Conservation (phyloP, 768 basidiomycete genomes). For the Boletus reticuloceps region DNA sequence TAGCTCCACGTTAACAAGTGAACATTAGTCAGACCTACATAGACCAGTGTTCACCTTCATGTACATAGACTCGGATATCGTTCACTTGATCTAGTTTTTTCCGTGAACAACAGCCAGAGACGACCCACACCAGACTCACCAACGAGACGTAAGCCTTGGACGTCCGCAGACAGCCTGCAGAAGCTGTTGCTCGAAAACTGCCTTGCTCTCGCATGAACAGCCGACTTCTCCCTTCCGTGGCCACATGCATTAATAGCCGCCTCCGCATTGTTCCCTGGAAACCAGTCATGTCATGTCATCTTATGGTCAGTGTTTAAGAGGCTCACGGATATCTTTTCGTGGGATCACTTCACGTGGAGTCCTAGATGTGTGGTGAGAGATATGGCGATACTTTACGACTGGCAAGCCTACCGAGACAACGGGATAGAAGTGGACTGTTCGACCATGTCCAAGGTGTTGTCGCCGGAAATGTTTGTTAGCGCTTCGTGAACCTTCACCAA, state of each 20-base stretch:
- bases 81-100: constrained; percentile 18
- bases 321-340: constrained; percentile 31
- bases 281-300: background rate
- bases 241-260: background rate
- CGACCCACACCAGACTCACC: background rate
- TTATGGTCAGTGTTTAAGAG: background rate
- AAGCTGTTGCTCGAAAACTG: background rate
- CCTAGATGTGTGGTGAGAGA: background rate
- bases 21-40: background rate
- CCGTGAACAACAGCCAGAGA: background rate
- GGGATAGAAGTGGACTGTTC: background rate
- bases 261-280: background rate
- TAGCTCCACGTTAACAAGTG: background rate
- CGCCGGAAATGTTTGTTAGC: background rate
- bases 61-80: constrained; percentile 55
- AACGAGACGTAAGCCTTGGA: background rate
- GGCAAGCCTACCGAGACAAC: background rate
- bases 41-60: constrained; percentile 42
- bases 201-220: background rate
- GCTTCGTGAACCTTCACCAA: background rate
- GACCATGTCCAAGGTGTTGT: background rate
- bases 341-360: constrained; percentile 28
- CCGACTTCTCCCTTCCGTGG: background rate
- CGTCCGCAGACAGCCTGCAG: background rate
- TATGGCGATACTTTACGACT: background rate